A percentile compares a stretch with the other conserved stretches of the same genome.
Evolutionary conservation across 1,284 basidiomycete genomes (phyloP).

Genomic region (Schizopora paradoxa): DNA sequence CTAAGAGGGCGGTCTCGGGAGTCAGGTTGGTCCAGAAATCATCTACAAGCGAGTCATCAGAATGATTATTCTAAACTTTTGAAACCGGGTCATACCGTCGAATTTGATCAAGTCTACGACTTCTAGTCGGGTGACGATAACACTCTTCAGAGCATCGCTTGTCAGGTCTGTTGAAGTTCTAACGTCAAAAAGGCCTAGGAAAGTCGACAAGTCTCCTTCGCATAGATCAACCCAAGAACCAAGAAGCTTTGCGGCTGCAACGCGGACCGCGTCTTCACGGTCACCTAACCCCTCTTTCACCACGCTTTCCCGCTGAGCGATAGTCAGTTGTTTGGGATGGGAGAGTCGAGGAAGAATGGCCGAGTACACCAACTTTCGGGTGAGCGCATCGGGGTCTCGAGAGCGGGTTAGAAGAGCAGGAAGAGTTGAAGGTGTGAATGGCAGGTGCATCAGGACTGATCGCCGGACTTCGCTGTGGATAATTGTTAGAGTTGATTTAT

Average conservation of each 20-base stretch:
- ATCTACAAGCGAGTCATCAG: slow-evolving; percentile 42
- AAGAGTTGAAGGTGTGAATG: slow-evolving; percentile 59
- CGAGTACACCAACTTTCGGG: slow-evolving; percentile 79
- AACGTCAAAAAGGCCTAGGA: slow-evolving; percentile 64
- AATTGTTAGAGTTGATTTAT: background rate
- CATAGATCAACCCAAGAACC: slow-evolving; percentile 64
- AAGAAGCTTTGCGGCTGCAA: slow-evolving; percentile 74
- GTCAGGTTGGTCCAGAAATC: slow-evolving; percentile 73
- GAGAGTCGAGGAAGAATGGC: slow-evolving; percentile 51
- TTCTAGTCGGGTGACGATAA: slow-evolving; percentile 58
- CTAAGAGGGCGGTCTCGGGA: slow-evolving; percentile 81
- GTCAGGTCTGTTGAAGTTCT: slow-evolving; percentile 42
- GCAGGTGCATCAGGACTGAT: slow-evolving; percentile 62
- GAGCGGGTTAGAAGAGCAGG: slow-evolving; percentile 74
- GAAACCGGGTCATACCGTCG: slow-evolving; percentile 45
- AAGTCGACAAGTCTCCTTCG: slow-evolving; percentile 38
- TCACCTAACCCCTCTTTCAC: slow-evolving; percentile 85
- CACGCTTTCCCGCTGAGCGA: slow-evolving; percentile 73
- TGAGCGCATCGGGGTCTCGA: slow-evolving; percentile 80
- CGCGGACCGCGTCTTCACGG: slow-evolving; percentile 74
- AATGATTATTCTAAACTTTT: background rate
- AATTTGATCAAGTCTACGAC: slow-evolving; percentile 67
- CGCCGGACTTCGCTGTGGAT: slow-evolving; percentile 13
- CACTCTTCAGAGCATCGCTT: slow-evolving; percentile 60
- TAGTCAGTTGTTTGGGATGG: slow-evolving; percentile 65